phyloP scores from a whole-genome alignment of 2,329 filamentous ascomycete species.

The Boeremia exigua region DNA sequence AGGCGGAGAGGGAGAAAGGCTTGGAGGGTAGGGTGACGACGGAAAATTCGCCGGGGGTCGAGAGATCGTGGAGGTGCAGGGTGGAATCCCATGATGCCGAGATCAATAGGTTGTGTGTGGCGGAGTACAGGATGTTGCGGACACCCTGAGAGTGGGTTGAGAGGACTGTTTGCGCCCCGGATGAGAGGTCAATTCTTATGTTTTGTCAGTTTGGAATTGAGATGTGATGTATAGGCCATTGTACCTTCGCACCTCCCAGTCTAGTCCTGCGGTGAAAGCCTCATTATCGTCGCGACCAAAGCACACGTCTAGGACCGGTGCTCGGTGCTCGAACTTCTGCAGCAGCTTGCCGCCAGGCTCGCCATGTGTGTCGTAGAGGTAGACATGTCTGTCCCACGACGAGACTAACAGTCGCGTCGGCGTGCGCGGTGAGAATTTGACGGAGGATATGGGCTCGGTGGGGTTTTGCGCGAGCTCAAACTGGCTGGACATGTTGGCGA shows the following conservation, averaged over 20 bases:
- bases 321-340: constrained; percentile 77
- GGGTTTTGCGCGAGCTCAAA: constrained; percentile 84
- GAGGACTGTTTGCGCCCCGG: constrained; percentile 74
- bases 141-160: constrained; percentile 82
- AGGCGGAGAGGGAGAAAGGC: constrained; percentile 81
- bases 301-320: constrained; percentile 88
- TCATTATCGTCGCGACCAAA: constrained; percentile 84
- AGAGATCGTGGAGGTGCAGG: constrained; percentile 79
- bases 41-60: constrained; percentile 61
- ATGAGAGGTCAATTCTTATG: constrained; percentile 71
- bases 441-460: constrained; percentile 82
- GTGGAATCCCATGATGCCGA: constrained; percentile 95
- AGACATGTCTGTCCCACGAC: constrained; percentile 92
- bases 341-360: constrained; percentile 68
- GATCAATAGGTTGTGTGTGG: constrained; percentile 76
- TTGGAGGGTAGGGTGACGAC: constrained; percentile 79
- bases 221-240: constrained; percentile 18
- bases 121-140: constrained; percentile 82
- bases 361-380: constrained; percentile 79
- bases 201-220: background rate
- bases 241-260: constrained; percentile 82
- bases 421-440: constrained; percentile 83
- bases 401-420: constrained; percentile 81
- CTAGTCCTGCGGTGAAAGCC: constrained; percentile 84
- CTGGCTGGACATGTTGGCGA: constrained; percentile 58